Evolutionary conservation across 345 rosid genomes (phyloP), one percentile per base, ranked within the genome.

Genomic region (Boechera stricta): DNA sequence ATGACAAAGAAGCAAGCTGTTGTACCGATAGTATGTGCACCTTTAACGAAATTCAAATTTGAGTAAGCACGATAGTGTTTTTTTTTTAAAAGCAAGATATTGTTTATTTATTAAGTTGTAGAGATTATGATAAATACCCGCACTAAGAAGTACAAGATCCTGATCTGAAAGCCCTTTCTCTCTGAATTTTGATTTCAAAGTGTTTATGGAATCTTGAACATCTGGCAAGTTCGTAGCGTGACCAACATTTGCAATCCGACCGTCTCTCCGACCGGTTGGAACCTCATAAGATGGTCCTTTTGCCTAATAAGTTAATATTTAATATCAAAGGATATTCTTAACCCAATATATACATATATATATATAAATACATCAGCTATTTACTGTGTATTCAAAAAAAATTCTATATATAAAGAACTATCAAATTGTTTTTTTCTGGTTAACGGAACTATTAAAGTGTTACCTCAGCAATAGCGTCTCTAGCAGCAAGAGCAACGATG

Each of bases 221-320:
- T 82, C 86, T 3, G 85, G 89, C 36, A 86, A 66, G 29, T 79
- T 72, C 0, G n/a, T 61, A 6, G 88, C 84, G n/a, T 79, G 77
- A 3, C 79, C 45, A 65, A 8, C 57, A 9, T 3, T 83, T 29
- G 89, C 86, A 28, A 74, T 53, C n/a, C 57, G 73, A n/a, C 96
- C 90, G 55, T 90, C 96, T 69, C 85, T 88, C 33, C 96, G 71
- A 10, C 96, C 93, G 0, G 93, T 88, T 52, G 81, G 88, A 56
- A 90, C 86, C 5, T 84, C 60, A 66, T 74, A 90, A 53, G 35
- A 55, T 2, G 87, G 90, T 21, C 90, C 93, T 21, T 78, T 72
- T 41, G 79, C 72, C 91, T 88, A 68, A 21, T 11, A 21, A 74
- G 5, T 18, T 39, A 64, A 41, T 13, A 18, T 21, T 26, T 31